Evolutionary conservation across 2,329 filamentous ascomycete species (phyloP).

Genomic region (Aspergillus flavus): DNA sequence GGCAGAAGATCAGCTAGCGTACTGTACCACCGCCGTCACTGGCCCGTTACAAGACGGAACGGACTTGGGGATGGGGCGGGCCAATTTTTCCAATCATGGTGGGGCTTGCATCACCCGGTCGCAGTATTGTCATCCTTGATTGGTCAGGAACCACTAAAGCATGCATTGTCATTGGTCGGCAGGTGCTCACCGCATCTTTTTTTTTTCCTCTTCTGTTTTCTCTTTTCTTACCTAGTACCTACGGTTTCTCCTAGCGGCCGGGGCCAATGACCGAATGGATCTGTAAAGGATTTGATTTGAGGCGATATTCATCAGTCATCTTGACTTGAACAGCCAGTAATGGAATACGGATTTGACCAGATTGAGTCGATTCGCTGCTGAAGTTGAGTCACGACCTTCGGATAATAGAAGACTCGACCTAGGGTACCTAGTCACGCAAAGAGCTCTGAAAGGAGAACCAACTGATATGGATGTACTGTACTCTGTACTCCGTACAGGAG

Average conservation of each 20-base stretch:
- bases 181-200: slow-evolving; percentile 38
- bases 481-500: background rate
- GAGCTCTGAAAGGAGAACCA: background rate
- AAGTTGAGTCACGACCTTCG: background rate
- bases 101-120: slow-evolving; percentile 23
- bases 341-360: background rate
- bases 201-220: slow-evolving; percentile 15
- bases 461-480: background rate
- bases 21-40: slow-evolving; percentile 7
- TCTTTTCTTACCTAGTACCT: slow-evolving; percentile 8
- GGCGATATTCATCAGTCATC: slow-evolving; percentile 7
- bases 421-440: background rate
- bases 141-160: slow-evolving; percentile 23
- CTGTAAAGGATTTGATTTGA: slow-evolving; percentile 11
- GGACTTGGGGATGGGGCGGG: slow-evolving; percentile 23
- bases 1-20: slow-evolving; percentile 8
- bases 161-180: slow-evolving; percentile 28
- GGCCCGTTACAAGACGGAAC: slow-evolving; percentile 21
- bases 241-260: background rate
- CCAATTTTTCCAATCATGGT: slow-evolving; percentile 31
- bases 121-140: slow-evolving; percentile 19
- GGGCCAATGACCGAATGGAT: slow-evolving; percentile 15
- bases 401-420: background rate
- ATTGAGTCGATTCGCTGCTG: background rate
- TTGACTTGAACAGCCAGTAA: slow-evolving; percentile 1